Evolutionary conservation across 805 yeast genomes (phyloP), one percentile per base, ranked within the genome.

Genomic region (Schwanniomyces pseudopolymorphus): DNA sequence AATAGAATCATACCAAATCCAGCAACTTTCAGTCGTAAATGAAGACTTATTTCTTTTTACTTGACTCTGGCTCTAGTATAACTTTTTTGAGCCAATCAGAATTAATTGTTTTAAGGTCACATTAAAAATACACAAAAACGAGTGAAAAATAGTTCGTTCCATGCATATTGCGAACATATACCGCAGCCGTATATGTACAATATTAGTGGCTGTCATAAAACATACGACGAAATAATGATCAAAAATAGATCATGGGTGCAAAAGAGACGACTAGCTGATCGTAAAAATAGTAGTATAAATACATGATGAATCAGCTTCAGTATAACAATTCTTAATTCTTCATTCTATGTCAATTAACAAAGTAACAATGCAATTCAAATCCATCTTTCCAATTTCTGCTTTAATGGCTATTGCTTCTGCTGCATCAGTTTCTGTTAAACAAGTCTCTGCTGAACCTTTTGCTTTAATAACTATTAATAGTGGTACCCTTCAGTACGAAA

Each of bases 401-500:
- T 44, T 56, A 33, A 46, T 59, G 40, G 45, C 62, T 28, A 31
- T 61, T 20, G 51, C 55, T 44, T 53, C 65, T 46, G 19, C 35
- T 14, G 35, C 35, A 4, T 20, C 35, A 14, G 19, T 16, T n/a
- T n/a, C n/a, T n/a, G n/a, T n/a, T n/a, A n/a, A n/a, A n/a, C n/a
- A n/a, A 14, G 19, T 10, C 16, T 63, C 68, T 16, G 62, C 57
- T 9, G 52, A 50, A 42, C 43, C 54, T 16, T 53, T 63, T 45
- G 40, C 48, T 21, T 50, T 58, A 14, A 42, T 60, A 25, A 47
- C 57, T 27, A 59, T 63, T 28, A 55, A 57, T 37, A 63, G 67
- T 7, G 69, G 65, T 9, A 53, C 66, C 7, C 59, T 53, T 55
- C 69, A 64, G 33, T 61, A 57, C 48, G 45, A 44, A 47, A 17